Evolutionary conservation across 305 asterid species (phyloP).

Genomic region (Fraxinus xanthoxyloides): DNA sequence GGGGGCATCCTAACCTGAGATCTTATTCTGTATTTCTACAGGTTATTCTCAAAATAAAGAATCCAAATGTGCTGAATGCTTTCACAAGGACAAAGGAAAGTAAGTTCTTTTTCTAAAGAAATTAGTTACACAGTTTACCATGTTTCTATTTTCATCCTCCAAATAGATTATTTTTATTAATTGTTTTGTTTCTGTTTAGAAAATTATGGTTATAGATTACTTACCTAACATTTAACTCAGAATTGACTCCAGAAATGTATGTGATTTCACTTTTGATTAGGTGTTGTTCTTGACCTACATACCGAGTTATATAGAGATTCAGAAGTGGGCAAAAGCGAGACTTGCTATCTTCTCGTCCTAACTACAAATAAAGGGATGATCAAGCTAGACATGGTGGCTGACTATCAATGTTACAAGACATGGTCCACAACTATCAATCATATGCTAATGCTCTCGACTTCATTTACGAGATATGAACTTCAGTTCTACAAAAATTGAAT

Average conservation of each 20-base stretch:
- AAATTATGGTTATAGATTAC: background rate
- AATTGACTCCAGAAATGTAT: background rate
- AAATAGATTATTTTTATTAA: constrained; percentile 5
- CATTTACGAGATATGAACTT: constrained; percentile 53
- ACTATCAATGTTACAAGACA: constrained; percentile 52
- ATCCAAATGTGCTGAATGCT: constrained; percentile 54
- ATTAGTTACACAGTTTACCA: constrained; percentile 4
- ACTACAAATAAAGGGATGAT: constrained; percentile 61
- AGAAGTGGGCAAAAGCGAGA: constrained; percentile 47
- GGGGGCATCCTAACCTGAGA: constrained; percentile 14
- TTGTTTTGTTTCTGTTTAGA: background rate
- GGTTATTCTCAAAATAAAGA: constrained; percentile 76
- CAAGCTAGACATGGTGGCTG: constrained; percentile 76
- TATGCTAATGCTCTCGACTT: constrained; percentile 68
- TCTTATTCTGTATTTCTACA: constrained; percentile 28
- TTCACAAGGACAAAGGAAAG: constrained; percentile 69
- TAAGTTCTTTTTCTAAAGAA: constrained; percentile 28
- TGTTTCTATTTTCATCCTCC: constrained; percentile 9
- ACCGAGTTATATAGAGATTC: constrained; percentile 71
- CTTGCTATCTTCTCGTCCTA: constrained; percentile 63
- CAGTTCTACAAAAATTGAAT: constrained; percentile 49
- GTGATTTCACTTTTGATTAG: constrained; percentile 28
- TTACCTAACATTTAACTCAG: background rate
- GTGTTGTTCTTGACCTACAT: constrained; percentile 57
- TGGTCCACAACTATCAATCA: constrained; percentile 85